Base-by-base conservation (phyloP, 2,329 filamentous ascomycete species). In the Cladosporium sp. region DNA sequence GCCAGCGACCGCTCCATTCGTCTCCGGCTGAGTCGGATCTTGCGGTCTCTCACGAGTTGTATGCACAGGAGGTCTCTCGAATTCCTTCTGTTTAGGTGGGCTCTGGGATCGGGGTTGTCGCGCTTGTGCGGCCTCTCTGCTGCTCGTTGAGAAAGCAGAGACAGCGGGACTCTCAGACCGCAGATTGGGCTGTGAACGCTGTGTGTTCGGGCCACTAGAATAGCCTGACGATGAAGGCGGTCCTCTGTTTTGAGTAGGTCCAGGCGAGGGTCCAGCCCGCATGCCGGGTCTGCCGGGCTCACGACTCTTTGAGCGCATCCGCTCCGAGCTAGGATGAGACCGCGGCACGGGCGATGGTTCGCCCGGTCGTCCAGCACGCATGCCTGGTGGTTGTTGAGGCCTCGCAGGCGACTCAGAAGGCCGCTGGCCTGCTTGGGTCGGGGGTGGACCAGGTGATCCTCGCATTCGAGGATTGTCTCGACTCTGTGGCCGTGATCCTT, bases 291-390 rank as follows among this genome's bases (percentile, higher is more conserved):
- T 49, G 49, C 48, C 22, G 34, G 34, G 48, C 37, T 66, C 64
- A 18, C 64, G 54, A 56, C 62, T 66, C 7, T 57, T 54, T 22
- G 61, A 52, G 19, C 67, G 67, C 59, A 68, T 63, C n/a, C 65
- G 66, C 38, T 70, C 67, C 4, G 61, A 60, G 53, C 67, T 67
- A 13, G 63, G 61, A 42, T 61, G 61, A 4, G 58, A 55, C 46
- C 64, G 58, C 9, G 64, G 63, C 10, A 35, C 54, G 9, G 40
- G 44, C 5, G 52, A 40, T 16, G 32, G 46, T 14, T 41, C 31
- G 1, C 44, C 44, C 33, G 43, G 50, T 9, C 44, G 28, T 11
- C 37, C 34, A 31, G 28, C 43, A 31, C 38, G 43, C 38, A 33
- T 38, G 9, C 37, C 31, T 22, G 18, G 49, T 18, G 46, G 46